These are phyloP conservation scores for Monilinia aucupariae DNA, from an alignment of 2,329 filamentous ascomycete genomes.

Conservation along the genomic window DNA sequence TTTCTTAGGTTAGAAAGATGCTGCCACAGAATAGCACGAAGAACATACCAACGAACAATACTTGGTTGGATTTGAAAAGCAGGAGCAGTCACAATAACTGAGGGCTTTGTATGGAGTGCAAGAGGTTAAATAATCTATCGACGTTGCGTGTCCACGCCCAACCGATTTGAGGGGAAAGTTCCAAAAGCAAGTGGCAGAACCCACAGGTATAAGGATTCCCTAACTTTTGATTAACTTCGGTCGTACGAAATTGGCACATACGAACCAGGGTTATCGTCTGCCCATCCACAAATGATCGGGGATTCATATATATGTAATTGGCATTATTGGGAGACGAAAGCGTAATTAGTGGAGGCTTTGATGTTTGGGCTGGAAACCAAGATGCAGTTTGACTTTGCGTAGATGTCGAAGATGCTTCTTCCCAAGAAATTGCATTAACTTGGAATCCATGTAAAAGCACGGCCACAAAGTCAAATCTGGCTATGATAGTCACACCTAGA, in stretches of 20 bases:
- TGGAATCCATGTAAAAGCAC: neutral
- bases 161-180: conserved; percentile 19
- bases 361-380: neutral
- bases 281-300: conserved; percentile 14
- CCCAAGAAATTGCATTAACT: neutral
- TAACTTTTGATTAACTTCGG: conserved; percentile 8
- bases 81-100: conserved; percentile 16
- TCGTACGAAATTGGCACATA: neutral
- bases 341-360: neutral
- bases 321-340: neutral
- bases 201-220: conserved; percentile 21
- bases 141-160: conserved; percentile 19
- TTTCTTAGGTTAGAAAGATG: neutral
- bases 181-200: conserved; percentile 21
- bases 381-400: neutral
- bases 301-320: conserved; percentile 10
- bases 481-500: conserved; percentile 2
- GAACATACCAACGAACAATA: conserved; percentile 18
- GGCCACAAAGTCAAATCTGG: neutral
- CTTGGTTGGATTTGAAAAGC: conserved; percentile 17
- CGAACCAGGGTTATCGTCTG: conserved; percentile 14
- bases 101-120: conserved; percentile 20
- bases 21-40: neutral
- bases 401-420: conserved; percentile 1
- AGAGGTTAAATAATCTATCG: conserved; percentile 21